Conservation (phyloP, 495 filamentous ascomycete genomes). For the Elasticomyces elasticus region DNA sequence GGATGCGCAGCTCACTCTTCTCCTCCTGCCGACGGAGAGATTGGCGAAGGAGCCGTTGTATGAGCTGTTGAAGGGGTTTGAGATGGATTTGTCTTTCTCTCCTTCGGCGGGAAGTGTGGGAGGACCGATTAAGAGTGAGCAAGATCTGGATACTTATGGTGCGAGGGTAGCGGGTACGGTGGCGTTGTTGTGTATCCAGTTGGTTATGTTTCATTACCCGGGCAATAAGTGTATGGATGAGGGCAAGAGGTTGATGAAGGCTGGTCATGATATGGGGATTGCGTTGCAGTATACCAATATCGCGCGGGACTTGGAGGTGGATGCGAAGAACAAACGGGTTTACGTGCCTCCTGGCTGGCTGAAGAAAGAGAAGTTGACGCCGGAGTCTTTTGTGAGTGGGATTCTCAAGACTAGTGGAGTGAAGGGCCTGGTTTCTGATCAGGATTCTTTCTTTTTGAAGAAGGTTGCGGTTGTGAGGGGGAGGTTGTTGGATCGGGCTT, state of each 20-base stretch:
- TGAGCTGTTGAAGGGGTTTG: conserved; percentile 51
- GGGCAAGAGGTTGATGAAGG: conserved; percentile 26
- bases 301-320: conserved; percentile 54
- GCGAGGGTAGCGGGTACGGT: conserved; percentile 57
- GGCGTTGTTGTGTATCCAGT: conserved; percentile 51
- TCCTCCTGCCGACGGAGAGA: conserved; percentile 44
- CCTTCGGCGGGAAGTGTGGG: no score
- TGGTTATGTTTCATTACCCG: conserved; percentile 47
- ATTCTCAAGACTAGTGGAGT: conserved; percentile 27
- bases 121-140: conserved; percentile 44
- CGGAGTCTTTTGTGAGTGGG: conserved; percentile 40
- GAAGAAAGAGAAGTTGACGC: conserved; percentile 41
- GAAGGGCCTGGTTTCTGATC: neutral
- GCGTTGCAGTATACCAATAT: conserved; percentile 65
- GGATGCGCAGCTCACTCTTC: conserved; percentile 38
- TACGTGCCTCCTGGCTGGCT: conserved; percentile 57
- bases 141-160: conserved; percentile 48
- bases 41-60: conserved; percentile 46
- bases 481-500: conserved; percentile 46
- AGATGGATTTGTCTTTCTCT: conserved; percentile 49
- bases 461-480: conserved; percentile 40
- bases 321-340: conserved; percentile 49
- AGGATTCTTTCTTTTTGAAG: conserved; percentile 12
- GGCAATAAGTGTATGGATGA: conserved; percentile 17
- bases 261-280: conserved; percentile 52